A percentile compares a stretch with the other conserved stretches of the same genome.
phyloP scores from a whole-genome alignment of 75 land plant species.

The Ceratopteris richardii region DNA sequence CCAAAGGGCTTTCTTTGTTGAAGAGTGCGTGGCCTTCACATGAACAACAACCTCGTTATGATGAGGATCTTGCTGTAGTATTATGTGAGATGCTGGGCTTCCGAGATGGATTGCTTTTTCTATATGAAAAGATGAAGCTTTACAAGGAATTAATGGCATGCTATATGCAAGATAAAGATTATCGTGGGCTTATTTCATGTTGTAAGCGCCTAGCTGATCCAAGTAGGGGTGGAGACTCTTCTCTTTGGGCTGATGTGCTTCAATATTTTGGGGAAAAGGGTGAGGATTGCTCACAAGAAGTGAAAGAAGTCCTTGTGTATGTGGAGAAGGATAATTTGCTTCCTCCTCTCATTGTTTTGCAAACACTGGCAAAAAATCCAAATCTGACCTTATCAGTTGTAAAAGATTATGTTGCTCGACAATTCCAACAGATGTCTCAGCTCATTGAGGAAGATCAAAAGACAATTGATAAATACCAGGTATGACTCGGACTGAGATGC shows the following conservation, averaged over 20 bases:
- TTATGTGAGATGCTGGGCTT: constrained; percentile 86
- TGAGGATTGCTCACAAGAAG: constrained; percentile 96
- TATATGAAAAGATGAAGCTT: constrained; percentile 92
- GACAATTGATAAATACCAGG: constrained; percentile 91
- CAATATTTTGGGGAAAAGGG: constrained; percentile 95
- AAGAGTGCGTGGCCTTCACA: constrained; percentile 87
- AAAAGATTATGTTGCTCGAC: constrained; percentile 88
- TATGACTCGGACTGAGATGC: too few relatives aligned
- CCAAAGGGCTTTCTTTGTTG: constrained; percentile 66
- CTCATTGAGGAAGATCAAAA: constrained; percentile 81
- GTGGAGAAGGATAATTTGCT: constrained; percentile 84
- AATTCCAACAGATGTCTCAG: constrained; percentile 80
- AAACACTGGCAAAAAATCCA: constrained; percentile 78
- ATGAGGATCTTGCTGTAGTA: constrained; percentile 78
- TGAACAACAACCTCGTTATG: constrained; percentile 70
- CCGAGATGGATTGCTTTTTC: constrained; percentile 67
- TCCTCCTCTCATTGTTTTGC: constrained; percentile 88
- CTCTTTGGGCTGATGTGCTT: constrained; percentile 87
- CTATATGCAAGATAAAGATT: constrained; percentile 93
- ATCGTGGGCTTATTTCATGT: constrained; percentile 86
- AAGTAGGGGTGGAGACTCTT: constrained; percentile 78
- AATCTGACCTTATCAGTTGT: constrained; percentile 79
- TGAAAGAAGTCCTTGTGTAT: constrained; percentile 76
- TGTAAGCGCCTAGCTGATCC: constrained; percentile 89
- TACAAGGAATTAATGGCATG: constrained; percentile 91